Conservation (phyloP, 495 filamentous ascomycete species). For the Rostrohypoxylon terebratum region DNA sequence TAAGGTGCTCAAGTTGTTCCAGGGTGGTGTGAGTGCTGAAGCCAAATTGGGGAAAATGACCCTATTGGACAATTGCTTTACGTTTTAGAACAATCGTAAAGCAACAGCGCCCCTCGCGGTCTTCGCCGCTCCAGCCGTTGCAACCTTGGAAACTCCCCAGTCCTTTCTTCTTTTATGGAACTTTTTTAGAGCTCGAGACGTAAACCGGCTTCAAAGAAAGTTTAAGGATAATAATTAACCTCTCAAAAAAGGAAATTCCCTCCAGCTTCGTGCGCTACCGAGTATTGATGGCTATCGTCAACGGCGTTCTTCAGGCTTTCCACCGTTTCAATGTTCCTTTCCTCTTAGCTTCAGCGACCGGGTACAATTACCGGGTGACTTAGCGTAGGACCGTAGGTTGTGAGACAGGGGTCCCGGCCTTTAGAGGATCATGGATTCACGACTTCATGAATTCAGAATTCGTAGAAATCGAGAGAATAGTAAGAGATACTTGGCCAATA, state of each 20-base stretch:
- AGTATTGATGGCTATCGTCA: neutral
- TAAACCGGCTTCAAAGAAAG: slow-evolving; percentile 33
- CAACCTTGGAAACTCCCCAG: neutral
- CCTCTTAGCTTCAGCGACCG: slow-evolving; percentile 33
- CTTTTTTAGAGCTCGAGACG: neutral
- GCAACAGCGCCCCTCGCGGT: slow-evolving; percentile 16
- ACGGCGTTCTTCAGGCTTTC: slow-evolving; percentile 15
- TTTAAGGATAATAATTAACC: slow-evolving; percentile 33
- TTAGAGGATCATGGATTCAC: slow-evolving; percentile 15
- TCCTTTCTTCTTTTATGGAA: slow-evolving; percentile 4
- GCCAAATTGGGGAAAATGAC: slow-evolving; percentile 9
- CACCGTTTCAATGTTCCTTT: slow-evolving; percentile 9
- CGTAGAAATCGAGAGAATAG: neutral
- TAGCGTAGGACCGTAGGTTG: slow-evolving; percentile 34
- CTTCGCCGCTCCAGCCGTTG: slow-evolving; percentile 13
- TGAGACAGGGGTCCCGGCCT: slow-evolving; percentile 20
- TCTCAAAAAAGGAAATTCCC: slow-evolving; percentile 16
- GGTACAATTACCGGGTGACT: slow-evolving; percentile 39
- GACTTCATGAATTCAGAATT: neutral
- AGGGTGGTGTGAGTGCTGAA: slow-evolving; percentile 26
- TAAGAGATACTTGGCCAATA: slow-evolving; percentile 8
- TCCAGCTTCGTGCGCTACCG: slow-evolving; percentile 5
- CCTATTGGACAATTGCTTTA: slow-evolving; percentile 43
- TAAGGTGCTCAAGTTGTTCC: slow-evolving; percentile 10
- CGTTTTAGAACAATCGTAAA: slow-evolving; percentile 15